Percentiles rank a stretch among this genome's conserved stretches.
Conservation (phyloP, 2,329 filamentous ascomycete species). For the Ophiocordyceps unilateralis region DNA sequence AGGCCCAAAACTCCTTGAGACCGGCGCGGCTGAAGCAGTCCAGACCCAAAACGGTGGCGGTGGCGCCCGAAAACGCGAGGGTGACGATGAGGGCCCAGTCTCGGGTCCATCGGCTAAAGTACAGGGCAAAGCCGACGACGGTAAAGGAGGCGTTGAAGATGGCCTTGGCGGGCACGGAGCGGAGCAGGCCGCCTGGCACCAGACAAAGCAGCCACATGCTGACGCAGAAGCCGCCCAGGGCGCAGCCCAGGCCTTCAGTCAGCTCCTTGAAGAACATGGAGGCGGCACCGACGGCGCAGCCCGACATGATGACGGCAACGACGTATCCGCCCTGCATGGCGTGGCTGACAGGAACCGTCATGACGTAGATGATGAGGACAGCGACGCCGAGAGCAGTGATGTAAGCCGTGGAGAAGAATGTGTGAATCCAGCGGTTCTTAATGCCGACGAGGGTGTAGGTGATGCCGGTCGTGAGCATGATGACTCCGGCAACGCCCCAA, state of each 20-base stretch:
- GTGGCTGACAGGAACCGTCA: conserved; percentile 58
- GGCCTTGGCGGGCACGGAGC: conserved; percentile 41
- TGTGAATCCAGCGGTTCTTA: conserved; percentile 63
- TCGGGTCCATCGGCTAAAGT: conserved; percentile 62
- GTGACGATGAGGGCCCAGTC: conserved; percentile 60
- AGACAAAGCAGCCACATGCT: conserved; percentile 84
- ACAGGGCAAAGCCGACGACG: conserved; percentile 50
- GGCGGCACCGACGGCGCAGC: conserved; percentile 53
- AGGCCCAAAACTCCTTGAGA: conserved; percentile 90
- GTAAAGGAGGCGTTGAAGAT: conserved; percentile 64
- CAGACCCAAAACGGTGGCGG: conserved; percentile 62
- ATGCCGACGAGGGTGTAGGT: conserved; percentile 64
- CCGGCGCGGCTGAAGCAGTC: conserved; percentile 85
- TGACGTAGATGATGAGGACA: conserved; percentile 76
- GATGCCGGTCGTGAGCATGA: conserved; percentile 58
- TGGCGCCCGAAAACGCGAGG: conserved; percentile 70
- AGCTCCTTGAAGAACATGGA: conserved; percentile 70
- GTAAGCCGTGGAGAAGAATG: conserved; percentile 65
- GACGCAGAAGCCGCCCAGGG: conserved; percentile 72
- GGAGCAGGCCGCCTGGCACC: conserved; percentile 57
- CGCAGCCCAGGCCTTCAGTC: conserved; percentile 63
- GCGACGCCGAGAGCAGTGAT: conserved; percentile 56
- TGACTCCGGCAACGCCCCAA: conserved; percentile 58
- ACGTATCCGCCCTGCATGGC: conserved; percentile 76
- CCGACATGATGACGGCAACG: conserved; percentile 57